phyloP scores from a whole-genome alignment of 1,284 basidiomycete species.

The Cutaneotrichosporon sp. region DNA sequence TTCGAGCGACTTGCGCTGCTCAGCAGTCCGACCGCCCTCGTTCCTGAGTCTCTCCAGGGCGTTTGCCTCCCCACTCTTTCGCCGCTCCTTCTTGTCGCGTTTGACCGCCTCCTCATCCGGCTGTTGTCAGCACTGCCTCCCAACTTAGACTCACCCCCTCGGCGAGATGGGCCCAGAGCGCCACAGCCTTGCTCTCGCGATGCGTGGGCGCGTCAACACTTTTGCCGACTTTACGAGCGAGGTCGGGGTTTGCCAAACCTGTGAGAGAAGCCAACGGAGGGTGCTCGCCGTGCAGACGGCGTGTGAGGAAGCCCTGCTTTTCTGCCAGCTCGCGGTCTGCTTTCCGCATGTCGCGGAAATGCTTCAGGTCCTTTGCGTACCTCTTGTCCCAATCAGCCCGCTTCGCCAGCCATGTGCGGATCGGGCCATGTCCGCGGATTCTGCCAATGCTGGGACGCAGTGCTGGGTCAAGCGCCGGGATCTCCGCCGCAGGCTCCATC shows the following conservation, averaged over 20 bases:
- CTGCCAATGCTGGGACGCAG: conserved; percentile 35
- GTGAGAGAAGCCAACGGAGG: conserved; percentile 43
- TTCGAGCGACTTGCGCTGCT: neutral
- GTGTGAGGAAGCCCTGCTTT: conserved; percentile 41
- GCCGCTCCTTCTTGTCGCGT: neutral
- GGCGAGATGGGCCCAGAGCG: conserved; percentile 39
- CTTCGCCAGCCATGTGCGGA: conserved; percentile 42
- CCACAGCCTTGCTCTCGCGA: conserved; percentile 32
- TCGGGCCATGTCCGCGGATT: conserved; percentile 38
- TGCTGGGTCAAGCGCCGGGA: conserved; percentile 35
- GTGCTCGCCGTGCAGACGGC: conserved; percentile 32
- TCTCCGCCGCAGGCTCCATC: conserved; percentile 64
- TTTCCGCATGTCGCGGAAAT: conserved; percentile 32
- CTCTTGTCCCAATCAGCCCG: conserved; percentile 41
- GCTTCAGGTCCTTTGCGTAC: conserved; percentile 29
- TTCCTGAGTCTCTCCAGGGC: neutral
- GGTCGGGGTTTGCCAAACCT: conserved; percentile 29
- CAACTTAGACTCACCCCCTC: neutral
- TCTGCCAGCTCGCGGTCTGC: conserved; percentile 33
- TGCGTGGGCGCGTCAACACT: conserved; percentile 41
- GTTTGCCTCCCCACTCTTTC: neutral
- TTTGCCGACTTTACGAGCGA: conserved; percentile 37
- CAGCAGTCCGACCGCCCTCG: neutral
- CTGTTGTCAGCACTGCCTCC: neutral
- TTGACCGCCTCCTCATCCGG: neutral